A percentile compares a stretch with the other conserved stretches of the same genome.
phyloP scores from a whole-genome alignment of 2,329 filamentous ascomycete genomes.

The Cytospora paraplurivora region DNA sequence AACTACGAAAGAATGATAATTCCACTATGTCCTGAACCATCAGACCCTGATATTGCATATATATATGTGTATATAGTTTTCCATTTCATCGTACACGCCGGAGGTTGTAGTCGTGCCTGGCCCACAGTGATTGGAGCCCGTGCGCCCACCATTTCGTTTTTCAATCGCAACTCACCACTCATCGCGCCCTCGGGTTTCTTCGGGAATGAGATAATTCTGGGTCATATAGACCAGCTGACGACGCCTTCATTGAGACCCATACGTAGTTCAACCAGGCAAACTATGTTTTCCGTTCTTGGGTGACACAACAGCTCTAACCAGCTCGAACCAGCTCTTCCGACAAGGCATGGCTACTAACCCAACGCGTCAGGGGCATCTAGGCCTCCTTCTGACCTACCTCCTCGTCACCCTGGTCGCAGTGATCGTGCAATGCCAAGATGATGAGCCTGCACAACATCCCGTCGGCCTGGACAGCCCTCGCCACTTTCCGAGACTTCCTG shows the following conservation, averaged over 20 bases:
- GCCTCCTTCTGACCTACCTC: background rate
- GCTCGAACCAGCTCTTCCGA: background rate
- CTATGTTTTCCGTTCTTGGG: background rate
- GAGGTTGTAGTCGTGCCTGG: too few species aligned
- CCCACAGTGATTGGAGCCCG: too few species aligned
- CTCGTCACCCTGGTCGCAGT: background rate
- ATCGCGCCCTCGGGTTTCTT: background rate
- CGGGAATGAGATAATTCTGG: background rate
- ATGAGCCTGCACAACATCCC: background rate
- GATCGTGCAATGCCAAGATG: background rate
- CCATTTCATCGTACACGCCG: too few species aligned
- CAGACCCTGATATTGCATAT: too few species aligned
- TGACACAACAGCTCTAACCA: background rate
- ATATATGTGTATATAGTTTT: too few species aligned
- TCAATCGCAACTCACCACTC: background rate
- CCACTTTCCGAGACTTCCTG: constrained; percentile 15
- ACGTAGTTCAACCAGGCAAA: background rate
- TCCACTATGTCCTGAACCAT: too few species aligned
- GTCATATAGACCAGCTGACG: background rate
- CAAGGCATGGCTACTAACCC: background rate
- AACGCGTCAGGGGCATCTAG: background rate
- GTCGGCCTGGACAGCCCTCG: background rate
- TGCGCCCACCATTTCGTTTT: too few species aligned
- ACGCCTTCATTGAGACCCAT: background rate
- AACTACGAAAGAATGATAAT: too few species aligned